Conservation (phyloP, 192 early-diverging fungal species). For the Coemansia pectinata region DNA sequence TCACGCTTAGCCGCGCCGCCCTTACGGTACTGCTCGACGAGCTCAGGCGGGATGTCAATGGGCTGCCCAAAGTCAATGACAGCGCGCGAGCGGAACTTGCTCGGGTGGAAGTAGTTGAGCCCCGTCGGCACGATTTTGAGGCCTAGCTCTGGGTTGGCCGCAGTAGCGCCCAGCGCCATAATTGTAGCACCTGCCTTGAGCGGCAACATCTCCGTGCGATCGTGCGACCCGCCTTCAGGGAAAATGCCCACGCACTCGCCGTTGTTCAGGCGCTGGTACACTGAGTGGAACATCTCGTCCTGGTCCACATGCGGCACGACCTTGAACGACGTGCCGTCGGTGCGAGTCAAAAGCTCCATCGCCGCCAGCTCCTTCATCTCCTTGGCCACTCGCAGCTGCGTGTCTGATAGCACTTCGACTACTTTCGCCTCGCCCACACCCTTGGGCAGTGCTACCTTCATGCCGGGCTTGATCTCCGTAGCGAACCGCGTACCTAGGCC, state of each 20-base stretch:
- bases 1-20: conserved; percentile 84
- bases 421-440: conserved; percentile 67
- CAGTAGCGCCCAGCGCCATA: conserved; percentile 91
- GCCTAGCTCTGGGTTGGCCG: conserved; percentile 75
- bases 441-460: conserved; percentile 66
- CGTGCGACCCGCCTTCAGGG: conserved; percentile 98
- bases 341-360: conserved; percentile 61
- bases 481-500: conserved; percentile 74
- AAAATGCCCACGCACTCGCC: conserved; percentile 92
- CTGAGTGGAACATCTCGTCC: conserved; percentile 78
- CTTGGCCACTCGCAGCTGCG: conserved; percentile 71
- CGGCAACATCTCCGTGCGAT: conserved; percentile 93
- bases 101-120: conserved; percentile 95
- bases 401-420: conserved; percentile 78
- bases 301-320: conserved; percentile 88
- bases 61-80: conserved; percentile 97
- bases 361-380: conserved; percentile 75
- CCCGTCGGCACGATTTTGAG: conserved; percentile 93
- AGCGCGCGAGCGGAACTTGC: conserved; percentile 94
- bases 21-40: conserved; percentile 79
- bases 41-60: conserved; percentile 72
- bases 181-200: conserved; percentile 87
- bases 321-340: conserved; percentile 64
- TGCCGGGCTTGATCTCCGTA: conserved; percentile 62
- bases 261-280: conserved; percentile 73